A percentile compares a stretch with the other conserved stretches of the same genome.
Conservation (phyloP, 2,329 filamentous ascomycete species). For the Penicillium paneum region DNA sequence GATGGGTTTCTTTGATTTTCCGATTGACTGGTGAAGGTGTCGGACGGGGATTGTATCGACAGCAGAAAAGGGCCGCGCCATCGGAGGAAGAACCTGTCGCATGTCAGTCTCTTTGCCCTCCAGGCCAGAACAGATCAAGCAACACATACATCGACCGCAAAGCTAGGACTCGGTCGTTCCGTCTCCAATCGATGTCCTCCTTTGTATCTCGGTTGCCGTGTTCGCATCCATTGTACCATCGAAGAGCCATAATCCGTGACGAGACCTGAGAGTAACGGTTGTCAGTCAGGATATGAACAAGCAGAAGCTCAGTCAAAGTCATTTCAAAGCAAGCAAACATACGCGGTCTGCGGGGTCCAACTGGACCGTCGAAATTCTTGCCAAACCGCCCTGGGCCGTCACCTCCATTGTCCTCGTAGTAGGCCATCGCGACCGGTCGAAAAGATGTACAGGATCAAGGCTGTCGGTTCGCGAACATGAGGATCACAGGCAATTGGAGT, state of each 20-base stretch:
- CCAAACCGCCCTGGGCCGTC: conserved; percentile 33
- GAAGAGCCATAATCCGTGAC: conserved; percentile 93
- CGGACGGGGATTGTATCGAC: conserved; percentile 90
- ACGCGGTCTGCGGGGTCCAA: conserved; percentile 43
- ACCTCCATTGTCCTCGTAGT: conserved; percentile 39
- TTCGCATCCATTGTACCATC: conserved; percentile 85
- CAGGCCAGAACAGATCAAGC: not conserved
- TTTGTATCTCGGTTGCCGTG: conserved; percentile 72
- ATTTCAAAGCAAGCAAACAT: conserved; percentile 16
- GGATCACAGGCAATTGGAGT: not conserved
- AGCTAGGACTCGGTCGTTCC: conserved; percentile 83
- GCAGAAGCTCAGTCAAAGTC: not conserved
- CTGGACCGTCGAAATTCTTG: conserved; percentile 35
- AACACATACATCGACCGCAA: conserved; percentile 73
- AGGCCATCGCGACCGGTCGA: conserved; percentile 31
- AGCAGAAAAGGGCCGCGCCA: conserved; percentile 68
- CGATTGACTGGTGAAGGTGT: conserved; percentile 94
- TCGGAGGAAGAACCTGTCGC: conserved; percentile 76
- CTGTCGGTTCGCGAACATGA: not conserved
- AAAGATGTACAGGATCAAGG: conserved; percentile 8
- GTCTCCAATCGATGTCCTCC: conserved; percentile 68
- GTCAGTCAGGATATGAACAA: conserved; percentile 15
- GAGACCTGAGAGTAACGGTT: conserved; percentile 57
- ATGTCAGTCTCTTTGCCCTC: conserved; percentile 9
- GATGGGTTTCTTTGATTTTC: conserved; percentile 96